Percentiles rank a stretch among this genome's conserved stretches.
These are phyloP conservation scores for Penicillium sp. DNA, from an alignment of 2,329 filamentous ascomycete genomes.

Conservation along the genomic window DNA sequence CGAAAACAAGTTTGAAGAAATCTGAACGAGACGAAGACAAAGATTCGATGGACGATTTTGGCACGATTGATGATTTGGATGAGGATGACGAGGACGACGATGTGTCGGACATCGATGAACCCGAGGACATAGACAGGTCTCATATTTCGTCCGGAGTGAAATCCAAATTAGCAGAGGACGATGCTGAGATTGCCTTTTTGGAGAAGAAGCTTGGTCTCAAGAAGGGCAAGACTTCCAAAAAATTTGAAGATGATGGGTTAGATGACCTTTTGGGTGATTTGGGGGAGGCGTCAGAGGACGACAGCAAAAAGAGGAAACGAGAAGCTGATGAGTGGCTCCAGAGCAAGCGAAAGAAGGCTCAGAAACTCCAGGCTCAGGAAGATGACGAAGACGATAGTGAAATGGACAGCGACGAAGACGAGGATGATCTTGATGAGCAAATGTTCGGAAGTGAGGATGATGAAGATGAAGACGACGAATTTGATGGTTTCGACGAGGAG, in stretches of 20 bases:
- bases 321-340: constrained; percentile 65
- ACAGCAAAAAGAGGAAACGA: constrained; percentile 57
- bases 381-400: constrained; percentile 30
- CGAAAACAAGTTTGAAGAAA: neutral
- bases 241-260: constrained; percentile 79
- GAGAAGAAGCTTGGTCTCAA: constrained; percentile 87
- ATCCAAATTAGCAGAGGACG: constrained; percentile 72
- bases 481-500: constrained; percentile 41
- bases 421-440: constrained; percentile 18
- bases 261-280: constrained; percentile 74
- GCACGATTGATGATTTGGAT: neutral
- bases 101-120: constrained; percentile 17
- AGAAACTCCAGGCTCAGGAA: constrained; percentile 23
- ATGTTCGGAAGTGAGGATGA: constrained; percentile 1
- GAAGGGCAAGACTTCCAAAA: constrained; percentile 68
- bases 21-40: constrained; percentile 23
- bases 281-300: constrained; percentile 54
- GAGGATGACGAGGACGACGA: constrained; percentile 35
- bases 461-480: constrained; percentile 33
- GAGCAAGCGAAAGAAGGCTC: constrained; percentile 58
- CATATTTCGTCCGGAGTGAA: constrained; percentile 49
- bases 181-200: constrained; percentile 81
- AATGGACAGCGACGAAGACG: constrained; percentile 33
- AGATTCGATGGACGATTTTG: neutral
- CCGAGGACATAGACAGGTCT: constrained; percentile 5